Conservation (phyloP, 352 stramenopile species). For the Globisporangium middletonii region DNA sequence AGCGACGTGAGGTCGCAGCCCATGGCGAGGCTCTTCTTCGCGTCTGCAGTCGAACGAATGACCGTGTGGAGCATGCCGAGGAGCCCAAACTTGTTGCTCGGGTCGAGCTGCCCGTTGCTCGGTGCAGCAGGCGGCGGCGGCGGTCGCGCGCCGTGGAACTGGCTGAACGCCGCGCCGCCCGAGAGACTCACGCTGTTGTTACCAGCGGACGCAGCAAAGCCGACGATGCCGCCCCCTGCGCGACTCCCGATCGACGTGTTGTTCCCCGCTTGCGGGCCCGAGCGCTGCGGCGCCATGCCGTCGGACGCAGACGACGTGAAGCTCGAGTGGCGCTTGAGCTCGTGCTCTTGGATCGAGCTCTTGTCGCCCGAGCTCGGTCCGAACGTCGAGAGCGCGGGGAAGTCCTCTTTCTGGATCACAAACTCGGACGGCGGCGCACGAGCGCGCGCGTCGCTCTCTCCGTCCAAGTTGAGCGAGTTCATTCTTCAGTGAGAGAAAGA, state of each 20-base stretch:
- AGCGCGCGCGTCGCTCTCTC: conserved; percentile 24
- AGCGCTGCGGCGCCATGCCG: conserved; percentile 43
- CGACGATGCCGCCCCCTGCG: conserved; percentile 4
- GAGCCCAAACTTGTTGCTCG: conserved; percentile 72
- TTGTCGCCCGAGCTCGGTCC: conserved; percentile 39
- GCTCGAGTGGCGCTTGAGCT: conserved; percentile 63
- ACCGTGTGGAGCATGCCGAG: conserved; percentile 79
- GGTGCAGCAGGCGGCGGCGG: conserved; percentile 10
- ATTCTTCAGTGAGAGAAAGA: conserved; percentile 27
- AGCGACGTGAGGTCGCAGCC: conserved; percentile 78
- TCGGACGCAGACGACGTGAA: conserved; percentile 67
- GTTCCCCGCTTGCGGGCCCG: conserved; percentile 32
- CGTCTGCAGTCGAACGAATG: conserved; percentile 57
- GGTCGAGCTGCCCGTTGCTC: conserved; percentile 46
- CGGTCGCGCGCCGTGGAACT: conserved; percentile 29
- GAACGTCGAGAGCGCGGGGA: conserved; percentile 77
- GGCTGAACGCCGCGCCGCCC: conserved; percentile 51
- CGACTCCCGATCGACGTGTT: conserved; percentile 61
- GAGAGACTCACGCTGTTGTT: conserved; percentile 36
- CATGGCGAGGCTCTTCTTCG: conserved; percentile 73
- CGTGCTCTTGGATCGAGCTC: conserved; percentile 31
- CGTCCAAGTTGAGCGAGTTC: conserved; percentile 51
- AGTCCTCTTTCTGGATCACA: conserved; percentile 86
- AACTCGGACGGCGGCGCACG: conserved; percentile 65
- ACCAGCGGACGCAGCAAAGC: conserved; percentile 2